Evolutionary conservation across 2,329 filamentous ascomycete genomes (phyloP), one percentile per base, ranked within the genome.

Genomic region (Periconia digitata): DNA sequence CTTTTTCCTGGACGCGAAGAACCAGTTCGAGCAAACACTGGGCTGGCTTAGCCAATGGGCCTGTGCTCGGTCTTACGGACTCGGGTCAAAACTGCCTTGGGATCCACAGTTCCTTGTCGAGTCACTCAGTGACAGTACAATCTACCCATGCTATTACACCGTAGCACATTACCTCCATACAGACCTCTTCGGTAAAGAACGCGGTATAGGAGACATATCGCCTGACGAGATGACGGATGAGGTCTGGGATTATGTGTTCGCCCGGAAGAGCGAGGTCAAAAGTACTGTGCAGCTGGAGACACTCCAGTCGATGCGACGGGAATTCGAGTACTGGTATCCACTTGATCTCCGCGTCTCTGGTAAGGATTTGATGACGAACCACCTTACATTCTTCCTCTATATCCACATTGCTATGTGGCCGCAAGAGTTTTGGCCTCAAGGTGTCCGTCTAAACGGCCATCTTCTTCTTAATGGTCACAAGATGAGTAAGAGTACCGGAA

Each of bases 281-380:
- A 87, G 83, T 50, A 85, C 85, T 35, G 94, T 96, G 50, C 78
- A 84, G 51, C 84, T 85, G 72, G 83, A 85, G 51, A 82, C 83
- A 3, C 79, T 97, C 40, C 82, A 89, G 66, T 81, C 83, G 36
- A 87, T 97, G 87, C 83, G 91, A 50, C 83, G 91, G 65, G 90
- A 95, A 63, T 97, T 97, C 63, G 87, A 94, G 71, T 97, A 96
- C 81, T 97, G 90, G 79, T 97, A 97, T 72, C 92, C 92, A 37
- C 78, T 97, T 43, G 92, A 97, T 65, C 78, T 95, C 57, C 83
- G 91, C 61, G 85, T 89, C 36, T 92, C 88, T 29, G 94, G 92
- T 61, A 97, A 97, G 79, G 92, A 71, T 52, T 52, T 71, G 12
- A 70, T 72, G 44, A 65, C 88, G 53, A 95, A 96, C 76, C 94